phyloP scores from a whole-genome alignment of 2,329 filamentous ascomycete species.

The Penicillium freii region DNA sequence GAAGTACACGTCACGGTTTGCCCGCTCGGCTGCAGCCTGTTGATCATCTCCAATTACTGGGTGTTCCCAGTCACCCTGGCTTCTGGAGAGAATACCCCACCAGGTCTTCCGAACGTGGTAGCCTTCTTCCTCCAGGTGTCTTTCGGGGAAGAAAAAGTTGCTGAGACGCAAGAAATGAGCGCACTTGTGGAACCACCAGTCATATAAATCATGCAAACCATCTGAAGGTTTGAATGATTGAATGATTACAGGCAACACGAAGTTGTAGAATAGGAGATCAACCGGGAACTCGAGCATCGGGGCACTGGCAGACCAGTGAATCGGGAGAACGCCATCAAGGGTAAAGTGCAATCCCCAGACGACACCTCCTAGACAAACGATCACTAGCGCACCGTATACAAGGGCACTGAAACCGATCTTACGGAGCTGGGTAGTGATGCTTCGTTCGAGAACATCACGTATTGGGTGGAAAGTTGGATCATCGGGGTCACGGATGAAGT shows the following conservation, averaged over 20 bases:
- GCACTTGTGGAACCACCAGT: conserved; percentile 93
- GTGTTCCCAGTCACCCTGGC: conserved; percentile 39
- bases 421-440: conserved; percentile 84
- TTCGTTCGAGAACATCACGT: conserved; percentile 90
- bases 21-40: conserved; percentile 41
- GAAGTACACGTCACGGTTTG: conserved; percentile 50
- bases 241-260: conserved; percentile 84
- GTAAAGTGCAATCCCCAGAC: conserved; percentile 81
- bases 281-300: conserved; percentile 92
- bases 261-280: conserved; percentile 94
- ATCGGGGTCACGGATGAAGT: conserved; percentile 97
- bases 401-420: conserved; percentile 96
- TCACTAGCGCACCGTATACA: conserved; percentile 89
- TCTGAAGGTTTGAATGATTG: conserved; percentile 82
- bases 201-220: conserved; percentile 78
- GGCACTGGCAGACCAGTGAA: conserved; percentile 90
- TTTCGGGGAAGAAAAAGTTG: conserved; percentile 88
- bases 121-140: conserved; percentile 78
- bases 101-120: conserved; percentile 61
- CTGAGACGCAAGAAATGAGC: conserved; percentile 77
- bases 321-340: conserved; percentile 72
- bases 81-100: conserved; percentile 41
- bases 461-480: conserved; percentile 98
- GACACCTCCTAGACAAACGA: conserved; percentile 89
- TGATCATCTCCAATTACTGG: conserved; percentile 36